phyloP scores from a whole-genome alignment of 1,139 yeast genomes.

The Sugiyamaella grinbergsii region DNA sequence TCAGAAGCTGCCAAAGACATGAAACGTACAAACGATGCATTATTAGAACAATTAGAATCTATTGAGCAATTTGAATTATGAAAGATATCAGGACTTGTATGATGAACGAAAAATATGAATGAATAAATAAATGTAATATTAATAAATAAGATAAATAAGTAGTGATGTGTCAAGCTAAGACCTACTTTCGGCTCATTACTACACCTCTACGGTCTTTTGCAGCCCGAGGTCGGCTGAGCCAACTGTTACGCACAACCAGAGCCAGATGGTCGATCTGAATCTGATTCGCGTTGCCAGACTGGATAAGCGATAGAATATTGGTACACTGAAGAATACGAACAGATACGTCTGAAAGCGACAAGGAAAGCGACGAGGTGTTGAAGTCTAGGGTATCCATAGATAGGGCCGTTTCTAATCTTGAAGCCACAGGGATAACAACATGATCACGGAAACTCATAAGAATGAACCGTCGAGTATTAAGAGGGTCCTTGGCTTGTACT shows the following conservation, averaged over 20 bases:
- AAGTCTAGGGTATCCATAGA: constrained; percentile 32
- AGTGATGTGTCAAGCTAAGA: not conserved
- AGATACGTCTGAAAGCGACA: constrained; percentile 38
- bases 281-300: constrained; percentile 56
- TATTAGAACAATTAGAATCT: constrained; percentile 60
- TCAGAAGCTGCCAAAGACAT: constrained; percentile 40
- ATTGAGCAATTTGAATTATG: constrained; percentile 55
- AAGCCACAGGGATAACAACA: constrained; percentile 42
- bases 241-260: constrained; percentile 33
- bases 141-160: not conserved
- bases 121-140: not conserved
- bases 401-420: constrained; percentile 51
- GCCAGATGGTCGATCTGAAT: constrained; percentile 52
- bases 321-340: constrained; percentile 57
- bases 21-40: constrained; percentile 53
- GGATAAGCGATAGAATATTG: constrained; percentile 54
- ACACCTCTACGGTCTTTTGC: constrained; percentile 40
- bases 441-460: constrained; percentile 43
- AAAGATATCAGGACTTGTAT: not conserved
- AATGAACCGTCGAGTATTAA: constrained; percentile 41
- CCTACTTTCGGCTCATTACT: constrained; percentile 9
- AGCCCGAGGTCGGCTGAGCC: constrained; percentile 38
- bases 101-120: not conserved
- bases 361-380: constrained; percentile 22
- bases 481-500: constrained; percentile 33